These are phyloP conservation scores for Berberis vulgaris DNA, from an alignment of 164 flowering plant genomes.

Conservation along the genomic window DNA sequence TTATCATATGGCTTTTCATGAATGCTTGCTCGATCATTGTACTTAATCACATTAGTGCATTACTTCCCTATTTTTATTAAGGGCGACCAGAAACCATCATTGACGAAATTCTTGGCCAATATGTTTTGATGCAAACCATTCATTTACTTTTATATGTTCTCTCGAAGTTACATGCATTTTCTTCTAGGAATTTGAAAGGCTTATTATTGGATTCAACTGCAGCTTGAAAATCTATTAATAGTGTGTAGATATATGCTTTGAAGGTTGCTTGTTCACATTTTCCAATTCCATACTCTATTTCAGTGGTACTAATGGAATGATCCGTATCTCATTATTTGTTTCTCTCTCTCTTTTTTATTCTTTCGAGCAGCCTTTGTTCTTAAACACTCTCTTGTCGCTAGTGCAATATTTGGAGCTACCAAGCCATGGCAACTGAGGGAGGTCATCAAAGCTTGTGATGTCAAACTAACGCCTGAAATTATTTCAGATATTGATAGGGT, in stretches of 20 bases:
- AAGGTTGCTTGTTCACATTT: not conserved
- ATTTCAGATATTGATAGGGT: constrained; percentile 44
- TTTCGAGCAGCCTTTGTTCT: constrained; percentile 53
- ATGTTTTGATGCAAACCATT: not conserved
- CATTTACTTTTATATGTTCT: not conserved
- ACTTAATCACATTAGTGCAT: not conserved
- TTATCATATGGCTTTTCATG: not conserved
- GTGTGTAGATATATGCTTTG: too few relatives aligned
- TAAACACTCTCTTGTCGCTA: constrained; percentile 70
- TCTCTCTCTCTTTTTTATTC: not conserved
- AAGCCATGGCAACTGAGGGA: constrained; percentile 63
- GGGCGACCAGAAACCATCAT: not conserved
- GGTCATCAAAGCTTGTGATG: constrained; percentile 41
- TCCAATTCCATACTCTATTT: not conserved
- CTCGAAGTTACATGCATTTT: not conserved
- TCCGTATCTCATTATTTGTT: not conserved
- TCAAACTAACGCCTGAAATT: constrained; percentile 41
- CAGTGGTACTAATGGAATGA: not conserved
- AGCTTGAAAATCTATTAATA: too few relatives aligned
- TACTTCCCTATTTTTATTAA: not conserved
- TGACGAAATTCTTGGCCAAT: not conserved
- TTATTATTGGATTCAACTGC: too few relatives aligned
- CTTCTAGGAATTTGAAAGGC: not conserved
- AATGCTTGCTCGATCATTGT: not conserved
- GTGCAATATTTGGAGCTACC: constrained; percentile 72